These are phyloP conservation scores for Hypoxylon fragiforme DNA, from an alignment of 495 filamentous ascomycete species.

Conservation along the genomic window DNA sequence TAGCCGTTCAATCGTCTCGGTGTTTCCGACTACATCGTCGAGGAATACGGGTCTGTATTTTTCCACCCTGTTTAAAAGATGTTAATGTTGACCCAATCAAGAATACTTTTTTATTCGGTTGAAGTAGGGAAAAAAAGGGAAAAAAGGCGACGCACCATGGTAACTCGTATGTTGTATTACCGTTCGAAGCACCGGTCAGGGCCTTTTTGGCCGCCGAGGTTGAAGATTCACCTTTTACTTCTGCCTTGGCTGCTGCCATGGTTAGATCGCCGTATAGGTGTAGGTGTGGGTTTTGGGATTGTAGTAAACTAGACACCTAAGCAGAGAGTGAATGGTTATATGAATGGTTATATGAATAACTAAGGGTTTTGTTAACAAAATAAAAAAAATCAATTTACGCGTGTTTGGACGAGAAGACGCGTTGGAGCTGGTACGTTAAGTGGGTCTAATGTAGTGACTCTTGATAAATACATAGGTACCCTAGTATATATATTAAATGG, in stretches of 20 bases:
- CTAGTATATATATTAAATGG: too few relatives aligned
- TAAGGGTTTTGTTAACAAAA: constrained; percentile 1
- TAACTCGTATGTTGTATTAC: constrained; percentile 75
- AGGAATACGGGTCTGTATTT: constrained; percentile 95
- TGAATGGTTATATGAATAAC: too few relatives aligned
- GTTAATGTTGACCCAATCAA: constrained; percentile 13
- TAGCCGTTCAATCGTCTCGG: constrained; percentile 92
- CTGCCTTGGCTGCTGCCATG: constrained; percentile 49
- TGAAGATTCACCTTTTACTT: constrained; percentile 71
- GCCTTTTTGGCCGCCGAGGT: constrained; percentile 69
- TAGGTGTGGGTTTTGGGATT: too few relatives aligned
- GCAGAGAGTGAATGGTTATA: too few relatives aligned
- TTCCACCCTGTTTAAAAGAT: constrained; percentile 73
- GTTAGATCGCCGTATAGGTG: constrained; percentile 4
- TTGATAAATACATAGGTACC: too few relatives aligned
- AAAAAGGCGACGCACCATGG: constrained; percentile 70
- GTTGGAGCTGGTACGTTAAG: constrained; percentile 10
- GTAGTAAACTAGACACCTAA: too few relatives aligned
- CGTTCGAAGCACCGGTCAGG: constrained; percentile 63
- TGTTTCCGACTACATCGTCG: constrained; percentile 96
- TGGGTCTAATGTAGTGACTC: too few relatives aligned
- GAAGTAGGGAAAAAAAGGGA: too few relatives aligned
- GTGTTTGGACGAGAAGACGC: constrained; percentile 26
- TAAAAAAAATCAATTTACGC: constrained; percentile 38
- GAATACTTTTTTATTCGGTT: too few relatives aligned